Evolutionary conservation across 805 yeast species (phyloP).

Genomic region (Candida tallmaniae): DNA sequence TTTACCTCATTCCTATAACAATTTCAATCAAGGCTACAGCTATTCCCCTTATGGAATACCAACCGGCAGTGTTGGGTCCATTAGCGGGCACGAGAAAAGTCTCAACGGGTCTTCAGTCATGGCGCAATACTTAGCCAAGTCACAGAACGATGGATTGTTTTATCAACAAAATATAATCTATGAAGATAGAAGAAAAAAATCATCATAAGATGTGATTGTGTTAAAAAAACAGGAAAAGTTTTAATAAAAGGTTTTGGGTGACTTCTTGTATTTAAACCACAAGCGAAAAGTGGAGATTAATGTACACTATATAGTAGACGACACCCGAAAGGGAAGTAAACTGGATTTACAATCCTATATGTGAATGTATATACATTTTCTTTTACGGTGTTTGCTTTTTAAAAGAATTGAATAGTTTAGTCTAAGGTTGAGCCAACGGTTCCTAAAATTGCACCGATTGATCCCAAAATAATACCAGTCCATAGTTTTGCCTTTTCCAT

Average conservation of each 20-base stretch:
- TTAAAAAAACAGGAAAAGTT: too few relatives aligned
- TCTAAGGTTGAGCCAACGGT: slow-evolving; percentile 10
- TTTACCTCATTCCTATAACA: background rate
- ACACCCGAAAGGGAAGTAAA: background rate
- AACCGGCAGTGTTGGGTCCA: background rate
- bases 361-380: too few relatives aligned
- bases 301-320: slow-evolving; percentile 1
- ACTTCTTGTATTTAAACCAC: too few relatives aligned
- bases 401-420: background rate
- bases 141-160: slow-evolving; percentile 52
- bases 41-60: background rate
- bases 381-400: too few relatives aligned
- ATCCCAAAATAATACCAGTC: slow-evolving; percentile 17
- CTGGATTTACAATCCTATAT: slow-evolving; percentile 1
- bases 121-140: slow-evolving; percentile 74
- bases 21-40: background rate
- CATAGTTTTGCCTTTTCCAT: slow-evolving; percentile 10
- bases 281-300: too few relatives aligned
- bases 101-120: slow-evolving; percentile 65
- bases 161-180: slow-evolving; percentile 26
- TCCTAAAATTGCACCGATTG: slow-evolving; percentile 21
- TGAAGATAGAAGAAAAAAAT: slow-evolving; percentile 1
- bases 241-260: too few relatives aligned
- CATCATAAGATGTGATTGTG: too few relatives aligned
- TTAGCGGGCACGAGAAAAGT: slow-evolving; percentile 2